Conservation (phyloP, 2,329 filamentous ascomycete genomes). For the Alternaria alternata region DNA sequence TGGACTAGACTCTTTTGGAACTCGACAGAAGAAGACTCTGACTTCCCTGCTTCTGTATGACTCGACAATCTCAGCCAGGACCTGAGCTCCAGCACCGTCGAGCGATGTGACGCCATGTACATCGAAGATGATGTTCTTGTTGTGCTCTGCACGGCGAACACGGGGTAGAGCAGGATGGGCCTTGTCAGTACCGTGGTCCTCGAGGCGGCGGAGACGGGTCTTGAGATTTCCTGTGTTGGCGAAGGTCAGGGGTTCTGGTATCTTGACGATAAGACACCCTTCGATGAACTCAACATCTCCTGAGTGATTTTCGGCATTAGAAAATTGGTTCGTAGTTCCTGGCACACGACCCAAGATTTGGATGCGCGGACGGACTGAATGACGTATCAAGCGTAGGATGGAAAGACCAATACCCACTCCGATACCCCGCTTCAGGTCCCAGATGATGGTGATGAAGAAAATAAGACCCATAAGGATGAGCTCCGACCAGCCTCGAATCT, state of each 20-base stretch:
- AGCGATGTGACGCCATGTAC: constrained; percentile 96
- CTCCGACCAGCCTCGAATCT: constrained; percentile 85
- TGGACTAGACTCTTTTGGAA: constrained; percentile 58
- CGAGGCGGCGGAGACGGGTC: constrained; percentile 79
- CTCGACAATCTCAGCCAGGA: constrained; percentile 86
- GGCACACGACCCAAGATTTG: constrained; percentile 93
- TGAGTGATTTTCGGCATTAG: constrained; percentile 79
- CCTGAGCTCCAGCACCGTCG: constrained; percentile 92
- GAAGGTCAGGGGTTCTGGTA: constrained; percentile 94
- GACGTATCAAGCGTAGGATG: constrained; percentile 85
- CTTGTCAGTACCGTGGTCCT: constrained; percentile 85
- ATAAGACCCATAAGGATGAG: constrained; percentile 88
- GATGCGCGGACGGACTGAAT: constrained; percentile 90
- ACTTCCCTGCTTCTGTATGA: constrained; percentile 80
- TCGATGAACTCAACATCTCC: constrained; percentile 86
- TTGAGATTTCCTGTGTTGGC: constrained; percentile 95
- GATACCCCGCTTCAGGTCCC: constrained; percentile 92
- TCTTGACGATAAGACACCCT: constrained; percentile 94
- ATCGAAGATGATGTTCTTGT: constrained; percentile 94
- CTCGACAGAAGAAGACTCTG: constrained; percentile 75
- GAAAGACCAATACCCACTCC: constrained; percentile 92
- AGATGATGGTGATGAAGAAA: constrained; percentile 91
- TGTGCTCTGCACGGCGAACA: constrained; percentile 78
- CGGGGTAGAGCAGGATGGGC: constrained; percentile 89
- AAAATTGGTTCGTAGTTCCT: constrained; percentile 78